Conservation (phyloP, 352 stramenopile species). For the Phytophthora boehmeriae region DNA sequence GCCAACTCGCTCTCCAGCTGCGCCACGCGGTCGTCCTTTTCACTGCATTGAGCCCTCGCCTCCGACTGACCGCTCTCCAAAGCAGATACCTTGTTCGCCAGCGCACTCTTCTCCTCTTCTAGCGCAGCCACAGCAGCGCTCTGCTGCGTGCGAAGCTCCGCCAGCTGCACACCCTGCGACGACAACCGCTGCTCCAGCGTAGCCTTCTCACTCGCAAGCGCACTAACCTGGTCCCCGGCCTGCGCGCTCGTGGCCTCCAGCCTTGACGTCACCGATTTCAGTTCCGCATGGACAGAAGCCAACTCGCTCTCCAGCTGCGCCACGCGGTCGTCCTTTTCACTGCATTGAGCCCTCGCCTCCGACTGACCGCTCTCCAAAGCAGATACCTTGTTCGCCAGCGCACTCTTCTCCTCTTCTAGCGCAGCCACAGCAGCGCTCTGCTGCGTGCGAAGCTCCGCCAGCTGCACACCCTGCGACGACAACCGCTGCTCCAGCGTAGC, state of each 20-base stretch:
- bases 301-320: constrained; percentile 1
- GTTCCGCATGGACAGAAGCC: not conserved
- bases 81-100: constrained; percentile 28
- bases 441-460: not conserved
- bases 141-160: constrained; percentile 14
- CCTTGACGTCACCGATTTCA: constrained; percentile 12
- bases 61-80: constrained; percentile 23
- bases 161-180: constrained; percentile 13
- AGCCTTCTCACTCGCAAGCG: constrained; percentile 23
- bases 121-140: constrained; percentile 16
- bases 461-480: not conserved
- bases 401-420: constrained; percentile 1
- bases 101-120: constrained; percentile 27
- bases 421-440: not conserved
- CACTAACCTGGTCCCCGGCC: constrained; percentile 24
- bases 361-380: not conserved
- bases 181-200: constrained; percentile 23
- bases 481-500: constrained; percentile 1
- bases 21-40: constrained; percentile 16
- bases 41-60: constrained; percentile 15
- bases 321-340: not conserved
- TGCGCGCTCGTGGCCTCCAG: constrained; percentile 25
- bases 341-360: not conserved
- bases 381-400: not conserved
- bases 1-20: constrained; percentile 17